Evolutionary conservation across 495 filamentous ascomycete species (phyloP).

Genomic region (Neohortaea acidophila): DNA sequence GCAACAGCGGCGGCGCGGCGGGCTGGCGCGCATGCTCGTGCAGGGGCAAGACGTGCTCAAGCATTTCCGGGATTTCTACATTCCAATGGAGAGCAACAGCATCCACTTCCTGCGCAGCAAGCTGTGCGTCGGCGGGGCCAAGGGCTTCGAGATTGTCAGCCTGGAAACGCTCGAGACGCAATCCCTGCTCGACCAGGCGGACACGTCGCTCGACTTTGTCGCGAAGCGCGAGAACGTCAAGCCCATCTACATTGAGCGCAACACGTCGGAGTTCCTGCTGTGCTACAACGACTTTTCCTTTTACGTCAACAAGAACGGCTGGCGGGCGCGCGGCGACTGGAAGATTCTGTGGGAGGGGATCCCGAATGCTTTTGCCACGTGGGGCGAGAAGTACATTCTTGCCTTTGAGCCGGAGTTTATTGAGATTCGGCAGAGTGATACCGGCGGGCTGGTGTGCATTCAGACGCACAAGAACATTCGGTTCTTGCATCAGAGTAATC

Average conservation of each 20-base stretch:
- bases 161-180: slow-evolving; percentile 96
- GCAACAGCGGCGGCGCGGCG: slow-evolving; percentile 81
- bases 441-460: slow-evolving; percentile 76
- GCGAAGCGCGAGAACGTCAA: slow-evolving; percentile 80
- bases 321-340: slow-evolving; percentile 93
- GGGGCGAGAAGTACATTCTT: slow-evolving; percentile 75
- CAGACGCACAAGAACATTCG: slow-evolving; percentile 88
- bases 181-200: slow-evolving; percentile 90
- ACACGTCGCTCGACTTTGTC: slow-evolving; percentile 95
- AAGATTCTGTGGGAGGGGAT: slow-evolving; percentile 92
- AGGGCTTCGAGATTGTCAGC: slow-evolving; percentile 93
- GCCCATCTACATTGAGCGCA: slow-evolving; percentile 94
- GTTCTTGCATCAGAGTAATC: slow-evolving; percentile 89
- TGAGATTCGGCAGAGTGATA: slow-evolving; percentile 89
- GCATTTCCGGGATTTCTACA: slow-evolving; percentile 98
- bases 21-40: slow-evolving; percentile 87
- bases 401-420: slow-evolving; percentile 99
- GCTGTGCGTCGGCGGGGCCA: slow-evolving; percentile 85
- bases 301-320: slow-evolving; percentile 97
- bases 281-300: slow-evolving; percentile 98
- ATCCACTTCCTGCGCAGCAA: slow-evolving; percentile 96
- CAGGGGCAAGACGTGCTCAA: slow-evolving; percentile 85
- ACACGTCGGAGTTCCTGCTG: slow-evolving; percentile 90
- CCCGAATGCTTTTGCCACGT: slow-evolving; percentile 79
- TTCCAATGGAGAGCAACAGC: slow-evolving; percentile 87